phyloP scores from a whole-genome alignment of 345 rosid genomes.

The Aquilaria sinensis region DNA sequence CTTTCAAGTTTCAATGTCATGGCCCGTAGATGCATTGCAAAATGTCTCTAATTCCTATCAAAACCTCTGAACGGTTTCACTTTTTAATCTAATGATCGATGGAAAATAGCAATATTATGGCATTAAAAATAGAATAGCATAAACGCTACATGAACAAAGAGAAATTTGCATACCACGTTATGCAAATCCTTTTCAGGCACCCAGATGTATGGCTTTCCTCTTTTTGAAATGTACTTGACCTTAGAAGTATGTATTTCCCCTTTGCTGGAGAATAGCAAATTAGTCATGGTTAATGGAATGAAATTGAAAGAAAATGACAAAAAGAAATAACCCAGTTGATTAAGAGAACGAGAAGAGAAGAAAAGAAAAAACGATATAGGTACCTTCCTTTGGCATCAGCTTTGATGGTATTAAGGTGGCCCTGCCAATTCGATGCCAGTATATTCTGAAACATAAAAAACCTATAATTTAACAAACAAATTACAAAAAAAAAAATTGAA shows the following conservation, averaged over 20 bases:
- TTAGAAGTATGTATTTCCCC: conserved; percentile 64
- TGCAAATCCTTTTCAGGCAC: conserved; percentile 71
- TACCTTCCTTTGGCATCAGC: conserved; percentile 88
- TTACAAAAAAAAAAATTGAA: no score
- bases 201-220: conserved; percentile 82
- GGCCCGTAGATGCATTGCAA: no score
- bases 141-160: neutral
- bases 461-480: neutral
- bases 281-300: neutral
- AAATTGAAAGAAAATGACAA: neutral
- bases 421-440: conserved; percentile 81
- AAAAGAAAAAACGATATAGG: conserved; percentile 1
- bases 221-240: conserved; percentile 62
- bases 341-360: neutral
- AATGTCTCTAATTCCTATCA: neutral
- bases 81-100: neutral
- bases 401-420: conserved; percentile 63
- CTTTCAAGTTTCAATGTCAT: no score
- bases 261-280: conserved; percentile 33
- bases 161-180: conserved; percentile 54
- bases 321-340: neutral
- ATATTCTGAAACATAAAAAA: conserved; percentile 41
- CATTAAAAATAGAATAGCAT: neutral
- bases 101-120: neutral
- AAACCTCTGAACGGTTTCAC: neutral